A percentile compares a stretch with the other conserved stretches of the same genome.
phyloP scores from a whole-genome alignment of 805 yeast species.

The Sugiyamaella valdiviana region DNA sequence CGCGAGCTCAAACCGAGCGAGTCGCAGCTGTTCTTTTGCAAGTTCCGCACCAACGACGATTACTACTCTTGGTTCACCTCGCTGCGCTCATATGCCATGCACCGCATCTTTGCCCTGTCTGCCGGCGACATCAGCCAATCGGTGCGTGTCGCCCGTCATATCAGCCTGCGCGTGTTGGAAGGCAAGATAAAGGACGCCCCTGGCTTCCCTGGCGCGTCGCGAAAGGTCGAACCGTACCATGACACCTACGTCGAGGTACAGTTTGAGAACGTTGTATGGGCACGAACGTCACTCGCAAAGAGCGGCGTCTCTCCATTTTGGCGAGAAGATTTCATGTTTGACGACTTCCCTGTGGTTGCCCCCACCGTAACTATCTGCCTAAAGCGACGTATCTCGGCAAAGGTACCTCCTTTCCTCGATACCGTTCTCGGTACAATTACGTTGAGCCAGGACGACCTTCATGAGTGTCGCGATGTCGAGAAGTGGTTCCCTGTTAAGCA shows the following conservation, averaged over 20 bases:
- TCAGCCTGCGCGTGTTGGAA: constrained; percentile 18
- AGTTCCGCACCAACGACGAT: constrained; percentile 23
- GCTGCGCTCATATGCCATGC: constrained; percentile 23
- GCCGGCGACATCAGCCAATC: constrained; percentile 15
- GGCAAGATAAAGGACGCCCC: constrained; percentile 10
- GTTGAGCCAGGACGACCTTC: constrained; percentile 20
- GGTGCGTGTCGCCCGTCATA: constrained; percentile 15
- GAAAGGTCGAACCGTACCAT: constrained; percentile 13
- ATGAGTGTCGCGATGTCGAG: constrained; percentile 18
- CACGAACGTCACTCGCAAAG: constrained; percentile 61
- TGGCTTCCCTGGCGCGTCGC: constrained; percentile 1
- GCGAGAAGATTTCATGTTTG: constrained; percentile 66
- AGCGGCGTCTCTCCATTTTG: constrained; percentile 59
- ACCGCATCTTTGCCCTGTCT: constrained; percentile 24
- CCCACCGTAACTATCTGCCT: constrained; percentile 29
- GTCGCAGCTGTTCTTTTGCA: constrained; percentile 17
- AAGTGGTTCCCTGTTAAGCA: constrained; percentile 25
- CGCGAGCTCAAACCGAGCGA: constrained; percentile 3
- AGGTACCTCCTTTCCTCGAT: constrained; percentile 32
- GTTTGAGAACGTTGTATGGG: constrained; percentile 72
- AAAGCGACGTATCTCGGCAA: constrained; percentile 16
- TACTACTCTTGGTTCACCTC: constrained; percentile 31
- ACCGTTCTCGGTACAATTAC: constrained; percentile 48
- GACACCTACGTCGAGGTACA: constrained; percentile 59
- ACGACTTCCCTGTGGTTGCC: constrained; percentile 46